Conservation (phyloP, 2,329 filamentous ascomycete species). For the Ceratocystis variospora region DNA sequence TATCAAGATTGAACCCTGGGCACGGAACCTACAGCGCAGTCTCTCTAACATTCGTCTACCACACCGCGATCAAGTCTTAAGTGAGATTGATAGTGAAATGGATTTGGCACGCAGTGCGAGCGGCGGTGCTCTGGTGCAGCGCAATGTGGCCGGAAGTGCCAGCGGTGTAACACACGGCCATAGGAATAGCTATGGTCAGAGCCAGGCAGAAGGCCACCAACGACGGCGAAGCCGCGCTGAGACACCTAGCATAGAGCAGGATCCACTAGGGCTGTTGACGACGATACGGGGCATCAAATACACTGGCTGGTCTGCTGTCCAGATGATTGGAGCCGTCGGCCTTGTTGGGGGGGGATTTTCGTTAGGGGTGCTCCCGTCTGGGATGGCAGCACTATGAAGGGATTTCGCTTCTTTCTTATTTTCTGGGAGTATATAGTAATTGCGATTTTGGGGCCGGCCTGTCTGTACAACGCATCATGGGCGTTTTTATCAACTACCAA, state of each 20-base stretch:
- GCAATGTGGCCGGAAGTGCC: constrained; percentile 22
- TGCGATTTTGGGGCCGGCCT: not conserved
- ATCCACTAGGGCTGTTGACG: constrained; percentile 15
- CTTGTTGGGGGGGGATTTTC: constrained; percentile 15
- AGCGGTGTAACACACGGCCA: not conserved
- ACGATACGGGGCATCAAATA: constrained; percentile 11
- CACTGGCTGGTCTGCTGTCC: constrained; percentile 18
- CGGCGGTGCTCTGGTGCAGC: constrained; percentile 47
- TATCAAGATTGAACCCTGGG: constrained; percentile 69
- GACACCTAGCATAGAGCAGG: constrained; percentile 13
- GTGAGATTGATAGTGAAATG: constrained; percentile 58
- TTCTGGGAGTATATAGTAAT: not conserved
- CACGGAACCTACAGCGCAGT: constrained; percentile 63
- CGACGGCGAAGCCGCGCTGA: constrained; percentile 4
- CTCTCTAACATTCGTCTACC: constrained; percentile 58
- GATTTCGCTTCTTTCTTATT: not conserved
- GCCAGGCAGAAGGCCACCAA: not conserved
- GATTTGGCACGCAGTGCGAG: constrained; percentile 48
- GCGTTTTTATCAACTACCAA: too few species aligned
- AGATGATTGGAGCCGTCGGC: constrained; percentile 15
- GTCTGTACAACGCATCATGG: too few species aligned
- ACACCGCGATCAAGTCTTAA: constrained; percentile 45
- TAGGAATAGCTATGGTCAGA: not conserved
- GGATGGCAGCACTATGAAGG: not conserved
- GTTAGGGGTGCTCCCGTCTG: constrained; percentile 7